Evolutionary conservation across 2,329 filamentous ascomycete genomes (phyloP).

Genomic region (Knufia fluminis): DNA sequence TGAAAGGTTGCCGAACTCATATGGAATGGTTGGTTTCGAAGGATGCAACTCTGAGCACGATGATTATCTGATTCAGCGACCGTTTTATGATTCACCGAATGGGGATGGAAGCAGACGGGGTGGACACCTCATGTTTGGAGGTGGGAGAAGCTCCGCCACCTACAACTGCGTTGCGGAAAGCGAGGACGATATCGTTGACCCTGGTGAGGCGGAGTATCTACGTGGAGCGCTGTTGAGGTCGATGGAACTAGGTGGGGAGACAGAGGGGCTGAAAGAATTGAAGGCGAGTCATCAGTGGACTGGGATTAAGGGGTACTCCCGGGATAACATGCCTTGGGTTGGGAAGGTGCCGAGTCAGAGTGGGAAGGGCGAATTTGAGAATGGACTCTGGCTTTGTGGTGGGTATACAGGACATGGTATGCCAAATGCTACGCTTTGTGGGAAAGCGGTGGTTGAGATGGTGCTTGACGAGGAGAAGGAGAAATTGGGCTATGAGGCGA

Average conservation of each 20-base stretch:
- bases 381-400: conserved; percentile 48
- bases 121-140: conserved; percentile 50
- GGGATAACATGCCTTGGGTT: conserved; percentile 45
- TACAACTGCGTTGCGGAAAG: conserved; percentile 39
- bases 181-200: conserved; percentile 43
- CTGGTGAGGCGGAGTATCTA: conserved; percentile 33
- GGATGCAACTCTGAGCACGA: conserved; percentile 49
- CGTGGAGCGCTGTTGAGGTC: conserved; percentile 30
- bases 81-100: conserved; percentile 19
- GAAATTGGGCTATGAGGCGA: not conserved
- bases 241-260: conserved; percentile 30
- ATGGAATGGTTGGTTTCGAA: conserved; percentile 40
- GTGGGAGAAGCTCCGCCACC: conserved; percentile 37
- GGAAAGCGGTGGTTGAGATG: conserved; percentile 16
- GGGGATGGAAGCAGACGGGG: not conserved
- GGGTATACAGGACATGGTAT: conserved; percentile 61
- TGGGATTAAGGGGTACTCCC: conserved; percentile 45
- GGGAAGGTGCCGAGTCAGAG: conserved; percentile 38
- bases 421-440: conserved; percentile 34
- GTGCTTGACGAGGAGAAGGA: conserved; percentile 9
- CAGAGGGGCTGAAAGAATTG: conserved; percentile 22
- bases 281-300: conserved; percentile 29
- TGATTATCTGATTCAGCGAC: conserved; percentile 58
- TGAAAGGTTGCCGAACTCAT: conserved; percentile 21
- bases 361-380: conserved; percentile 20